These are phyloP conservation scores for Hymenoscyphus scutula DNA, from an alignment of 2,329 filamentous ascomycete genomes.

Conservation along the genomic window DNA sequence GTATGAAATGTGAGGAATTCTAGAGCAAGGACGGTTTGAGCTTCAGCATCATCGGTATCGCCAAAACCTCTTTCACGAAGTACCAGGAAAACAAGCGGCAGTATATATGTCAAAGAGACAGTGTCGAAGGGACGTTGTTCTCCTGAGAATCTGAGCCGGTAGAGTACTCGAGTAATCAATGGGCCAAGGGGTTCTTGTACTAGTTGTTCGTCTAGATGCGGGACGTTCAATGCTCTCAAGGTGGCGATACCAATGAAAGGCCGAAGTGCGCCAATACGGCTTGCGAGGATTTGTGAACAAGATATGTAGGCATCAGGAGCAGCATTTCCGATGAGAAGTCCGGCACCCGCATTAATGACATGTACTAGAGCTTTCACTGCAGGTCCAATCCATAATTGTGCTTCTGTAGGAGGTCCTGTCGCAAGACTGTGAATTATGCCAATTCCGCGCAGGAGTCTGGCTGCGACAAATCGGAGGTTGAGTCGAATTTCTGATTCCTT, in stretches of 20 bases:
- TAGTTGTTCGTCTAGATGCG: constrained; percentile 68
- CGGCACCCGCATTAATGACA: constrained; percentile 75
- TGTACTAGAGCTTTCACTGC: constrained; percentile 72
- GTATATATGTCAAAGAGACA: constrained; percentile 81
- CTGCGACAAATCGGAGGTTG: constrained; percentile 67
- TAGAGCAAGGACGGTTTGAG: constrained; percentile 83
- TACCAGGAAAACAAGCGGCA: constrained; percentile 78
- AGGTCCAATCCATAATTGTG: constrained; percentile 81
- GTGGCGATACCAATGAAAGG: constrained; percentile 87
- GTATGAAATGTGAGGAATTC: constrained; percentile 91
- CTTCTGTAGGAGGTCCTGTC: constrained; percentile 83
- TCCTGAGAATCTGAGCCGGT: constrained; percentile 82
- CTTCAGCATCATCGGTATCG: constrained; percentile 75
- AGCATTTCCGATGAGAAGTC: constrained; percentile 75
- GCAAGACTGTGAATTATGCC: constrained; percentile 82
- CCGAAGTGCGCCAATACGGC: constrained; percentile 71
- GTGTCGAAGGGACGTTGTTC: constrained; percentile 93
- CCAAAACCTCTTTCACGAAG: constrained; percentile 78
- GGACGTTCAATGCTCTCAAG: constrained; percentile 72
- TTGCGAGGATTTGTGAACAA: constrained; percentile 72
- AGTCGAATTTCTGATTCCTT: constrained; percentile 81
- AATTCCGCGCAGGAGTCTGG: constrained; percentile 74
- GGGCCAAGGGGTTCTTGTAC: constrained; percentile 78
- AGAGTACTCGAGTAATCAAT: constrained; percentile 83
- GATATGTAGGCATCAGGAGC: constrained; percentile 76